These are phyloP conservation scores for Pseudonitzschia pungens DNA, from an alignment of 108 stramenopile genomes.

Conservation along the genomic window DNA sequence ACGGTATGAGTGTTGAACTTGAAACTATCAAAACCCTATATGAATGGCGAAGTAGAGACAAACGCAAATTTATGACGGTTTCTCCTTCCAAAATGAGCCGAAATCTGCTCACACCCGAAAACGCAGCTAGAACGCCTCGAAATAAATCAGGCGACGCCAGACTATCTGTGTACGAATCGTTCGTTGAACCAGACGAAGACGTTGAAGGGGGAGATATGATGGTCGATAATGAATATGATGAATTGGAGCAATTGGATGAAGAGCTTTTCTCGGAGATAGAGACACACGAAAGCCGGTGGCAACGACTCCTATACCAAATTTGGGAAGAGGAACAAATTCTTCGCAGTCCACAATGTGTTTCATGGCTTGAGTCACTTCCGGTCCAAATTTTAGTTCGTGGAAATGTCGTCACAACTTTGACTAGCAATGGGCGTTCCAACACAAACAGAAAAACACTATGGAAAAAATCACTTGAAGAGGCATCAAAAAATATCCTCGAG, in stretches of 20 bases:
- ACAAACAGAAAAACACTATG: not conserved
- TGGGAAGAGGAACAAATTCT: slow-evolving; percentile 44
- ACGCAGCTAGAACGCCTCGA: slow-evolving; percentile 1
- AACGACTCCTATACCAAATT: slow-evolving; percentile 33
- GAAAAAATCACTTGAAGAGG: slow-evolving; percentile 12
- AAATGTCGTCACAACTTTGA: slow-evolving; percentile 24
- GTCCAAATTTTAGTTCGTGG: slow-evolving; percentile 39
- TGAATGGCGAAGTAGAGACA: slow-evolving; percentile 41
- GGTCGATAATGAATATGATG: slow-evolving; percentile 19
- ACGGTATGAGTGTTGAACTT: slow-evolving; percentile 38
- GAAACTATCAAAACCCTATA: slow-evolving; percentile 48
- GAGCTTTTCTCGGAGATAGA: slow-evolving; percentile 27
- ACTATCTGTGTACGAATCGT: slow-evolving; percentile 37
- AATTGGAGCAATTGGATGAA: slow-evolving; percentile 22
- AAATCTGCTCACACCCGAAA: not conserved
- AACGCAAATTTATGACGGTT: slow-evolving; percentile 12
- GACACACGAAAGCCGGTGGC: slow-evolving; percentile 46
- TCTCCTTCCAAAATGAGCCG: slow-evolving; percentile 10
- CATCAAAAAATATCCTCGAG: slow-evolving; percentile 15
- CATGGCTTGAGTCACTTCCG: slow-evolving; percentile 23
- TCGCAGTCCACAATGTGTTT: slow-evolving; percentile 32
- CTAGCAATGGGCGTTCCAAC: not conserved
- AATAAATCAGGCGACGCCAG: not conserved
- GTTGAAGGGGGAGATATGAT: slow-evolving; percentile 18
- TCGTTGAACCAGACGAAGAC: slow-evolving; percentile 26